Base-by-base conservation (phyloP, 73 alveolate genomes). In the Paramecium biaurelia region DNA sequence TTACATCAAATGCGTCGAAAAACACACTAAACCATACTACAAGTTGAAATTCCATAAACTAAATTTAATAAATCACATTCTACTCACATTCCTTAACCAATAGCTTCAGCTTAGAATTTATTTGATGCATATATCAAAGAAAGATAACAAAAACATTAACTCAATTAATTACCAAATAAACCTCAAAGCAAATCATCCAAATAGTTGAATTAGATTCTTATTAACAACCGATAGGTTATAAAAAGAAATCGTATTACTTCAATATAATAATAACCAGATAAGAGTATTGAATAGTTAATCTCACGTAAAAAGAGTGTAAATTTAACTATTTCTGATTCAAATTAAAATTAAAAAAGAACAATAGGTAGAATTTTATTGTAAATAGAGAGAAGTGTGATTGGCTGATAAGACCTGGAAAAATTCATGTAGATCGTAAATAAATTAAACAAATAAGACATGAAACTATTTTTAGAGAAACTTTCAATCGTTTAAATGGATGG, bases 91-190 rank as follows among this genome's bases (percentile, higher is more conserved):
- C 23, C 68, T 5, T 53, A 53, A 26, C 84, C 84, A 26, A 63
- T 26, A 0, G 21, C 45, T 15, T 63, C 41, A 32, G 84, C 47
- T 0, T 26, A 26, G 20, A 63, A 63, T 20, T n/a, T 63, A 32
- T 63, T 63, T 63, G 84, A 63, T 63, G 84, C 84, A 11, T 63
- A 63, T 32, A 63, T 63, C 49, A 63, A 63, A n/a, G 84, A 63
- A 32, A 63, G 84, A 63, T 32, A 63, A 32, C 8, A 63, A 32
- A 63, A 63, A 63, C 84, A 49, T 63, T 49, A 63, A 23, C 2
- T 18, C 30, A 53, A 18, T 53, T 30, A 63, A 63, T 26, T 14
- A 24, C 24, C 24, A 63, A 26, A 0, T 42, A 58, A 63, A 32
- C 53, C 84, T 11, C 12, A 30, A 32, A 63, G 84, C 45, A 63